Percentiles rank a stretch among this genome's conserved stretches.
phyloP scores from a whole-genome alignment of 2,329 filamentous ascomycete species.

The Sporothrix curviconia region DNA sequence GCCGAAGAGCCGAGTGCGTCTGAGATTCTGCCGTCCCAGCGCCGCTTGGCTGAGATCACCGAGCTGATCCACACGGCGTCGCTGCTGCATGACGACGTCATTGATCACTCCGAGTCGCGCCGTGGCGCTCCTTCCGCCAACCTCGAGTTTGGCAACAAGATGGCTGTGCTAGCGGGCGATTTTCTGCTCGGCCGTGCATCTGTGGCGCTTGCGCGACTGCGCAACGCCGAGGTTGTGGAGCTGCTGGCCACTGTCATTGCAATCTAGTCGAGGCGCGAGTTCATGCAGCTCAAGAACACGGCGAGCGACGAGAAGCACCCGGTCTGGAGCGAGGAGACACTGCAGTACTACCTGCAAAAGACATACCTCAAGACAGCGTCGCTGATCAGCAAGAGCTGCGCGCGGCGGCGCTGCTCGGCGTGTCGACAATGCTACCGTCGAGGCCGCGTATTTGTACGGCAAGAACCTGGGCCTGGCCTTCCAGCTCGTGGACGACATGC shows the following conservation, averaged over 20 bases:
- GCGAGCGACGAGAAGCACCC: conserved; percentile 79
- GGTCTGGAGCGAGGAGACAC: conserved; percentile 77
- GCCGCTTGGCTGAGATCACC: conserved; percentile 89
- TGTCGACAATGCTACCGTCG: conserved; percentile 67
- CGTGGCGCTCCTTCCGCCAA: conserved; percentile 85
- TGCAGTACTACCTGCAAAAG: conserved; percentile 94
- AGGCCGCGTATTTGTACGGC: conserved; percentile 86
- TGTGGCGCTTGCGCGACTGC: conserved; percentile 80
- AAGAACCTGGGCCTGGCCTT: conserved; percentile 92
- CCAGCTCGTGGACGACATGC: conserved; percentile 94
- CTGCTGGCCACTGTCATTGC: conserved; percentile 93
- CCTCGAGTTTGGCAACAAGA: conserved; percentile 95
- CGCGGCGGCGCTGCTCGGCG: conserved; percentile 78
- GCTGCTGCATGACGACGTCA: conserved; percentile 94
- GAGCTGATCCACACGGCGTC: conserved; percentile 97
- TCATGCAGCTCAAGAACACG: conserved; percentile 99
- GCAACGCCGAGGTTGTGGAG: conserved; percentile 91
- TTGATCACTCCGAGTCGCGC: conserved; percentile 82
- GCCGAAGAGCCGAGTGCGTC: conserved; percentile 36
- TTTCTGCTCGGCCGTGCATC: conserved; percentile 91
- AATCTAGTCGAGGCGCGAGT: conserved; percentile 97
- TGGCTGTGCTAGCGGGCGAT: conserved; percentile 96
- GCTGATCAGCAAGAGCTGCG: conserved; percentile 93
- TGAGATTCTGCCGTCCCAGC: conserved; percentile 85
- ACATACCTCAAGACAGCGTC: conserved; percentile 96